Evolutionary conservation across 768 basidiomycete species (phyloP).

Genomic region (Serendipita sp.): DNA sequence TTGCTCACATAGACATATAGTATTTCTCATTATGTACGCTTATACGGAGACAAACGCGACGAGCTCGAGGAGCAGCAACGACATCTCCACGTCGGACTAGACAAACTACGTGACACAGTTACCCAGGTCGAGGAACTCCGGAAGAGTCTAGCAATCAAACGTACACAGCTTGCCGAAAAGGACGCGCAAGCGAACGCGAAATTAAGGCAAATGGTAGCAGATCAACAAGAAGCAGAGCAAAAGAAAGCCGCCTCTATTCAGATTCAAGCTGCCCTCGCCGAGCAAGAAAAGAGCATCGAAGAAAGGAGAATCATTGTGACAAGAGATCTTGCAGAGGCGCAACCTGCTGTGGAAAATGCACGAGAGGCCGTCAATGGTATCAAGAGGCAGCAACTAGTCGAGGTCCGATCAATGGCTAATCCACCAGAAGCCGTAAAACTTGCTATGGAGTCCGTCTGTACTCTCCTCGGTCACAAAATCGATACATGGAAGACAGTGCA

Average conservation of each 20-base stretch:
- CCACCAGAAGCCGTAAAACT: constrained; percentile 95
- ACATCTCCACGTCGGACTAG: constrained; percentile 92
- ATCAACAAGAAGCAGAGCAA: constrained; percentile 97
- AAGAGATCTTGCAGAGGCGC: constrained; percentile 91
- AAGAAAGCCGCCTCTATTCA: constrained; percentile 94
- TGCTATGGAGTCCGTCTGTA: constrained; percentile 98
- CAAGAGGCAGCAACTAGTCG: constrained; percentile 85
- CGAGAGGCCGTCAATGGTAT: constrained; percentile 94
- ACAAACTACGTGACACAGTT: constrained; percentile 90
- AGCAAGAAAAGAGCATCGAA: constrained; percentile 79
- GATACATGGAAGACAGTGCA: constrained; percentile 95
- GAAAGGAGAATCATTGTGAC: constrained; percentile 79
- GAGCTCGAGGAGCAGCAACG: constrained; percentile 97
- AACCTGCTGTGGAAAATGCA: constrained; percentile 91
- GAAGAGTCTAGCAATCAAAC: constrained; percentile 86
- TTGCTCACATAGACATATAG: constrained; percentile 25
- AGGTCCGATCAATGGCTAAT: constrained; percentile 96
- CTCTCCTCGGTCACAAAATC: constrained; percentile 87
- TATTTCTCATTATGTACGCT: constrained; percentile 90
- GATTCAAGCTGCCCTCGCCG: constrained; percentile 82
- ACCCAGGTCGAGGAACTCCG: constrained; percentile 92
- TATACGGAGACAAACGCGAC: constrained; percentile 91
- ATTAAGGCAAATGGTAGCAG: constrained; percentile 90
- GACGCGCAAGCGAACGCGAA: constrained; percentile 93
- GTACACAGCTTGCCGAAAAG: constrained; percentile 83